Evolutionary conservation across 164 flowering plant species (phyloP).

Genomic region (Tetrastigma voinierianum): DNA sequence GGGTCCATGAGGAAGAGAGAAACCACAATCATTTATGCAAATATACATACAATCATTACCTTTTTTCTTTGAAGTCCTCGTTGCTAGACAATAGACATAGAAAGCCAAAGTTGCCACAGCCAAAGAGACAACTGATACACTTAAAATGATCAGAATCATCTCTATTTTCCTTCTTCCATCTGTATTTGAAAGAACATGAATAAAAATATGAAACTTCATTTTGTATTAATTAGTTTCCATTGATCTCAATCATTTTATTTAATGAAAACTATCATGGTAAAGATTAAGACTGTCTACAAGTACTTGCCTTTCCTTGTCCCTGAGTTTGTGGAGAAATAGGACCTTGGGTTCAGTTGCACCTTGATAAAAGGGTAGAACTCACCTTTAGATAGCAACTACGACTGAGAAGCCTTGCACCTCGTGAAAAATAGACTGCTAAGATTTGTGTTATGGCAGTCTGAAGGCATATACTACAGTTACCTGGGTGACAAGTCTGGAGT

Average conservation of each 20-base stretch:
- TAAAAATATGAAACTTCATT: background rate
- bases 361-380: slow-evolving; percentile 26
- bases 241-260: background rate
- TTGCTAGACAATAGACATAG: background rate
- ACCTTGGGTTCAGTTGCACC: background rate
- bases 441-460: slow-evolving; percentile 6
- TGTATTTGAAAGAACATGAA: slow-evolving; percentile 1
- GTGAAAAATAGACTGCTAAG: slow-evolving; percentile 11
- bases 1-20: background rate
- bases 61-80: slow-evolving; percentile 6
- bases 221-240: background rate
- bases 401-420: slow-evolving; percentile 33
- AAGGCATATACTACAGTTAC: slow-evolving; percentile 30
- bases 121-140: slow-evolving; percentile 4
- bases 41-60: background rate
- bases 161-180: slow-evolving; percentile 5
- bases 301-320: background rate
- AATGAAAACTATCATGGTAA: background rate
- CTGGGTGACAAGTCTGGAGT: slow-evolving; percentile 24
- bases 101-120: slow-evolving; percentile 2
- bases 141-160: slow-evolving; percentile 2
- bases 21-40: background rate
- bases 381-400: slow-evolving; percentile 32
- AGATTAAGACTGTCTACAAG: background rate
- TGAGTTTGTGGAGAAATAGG: background rate